Conservation (phyloP, 2,329 filamentous ascomycete genomes). For the Scleromitrula shiraiana region DNA sequence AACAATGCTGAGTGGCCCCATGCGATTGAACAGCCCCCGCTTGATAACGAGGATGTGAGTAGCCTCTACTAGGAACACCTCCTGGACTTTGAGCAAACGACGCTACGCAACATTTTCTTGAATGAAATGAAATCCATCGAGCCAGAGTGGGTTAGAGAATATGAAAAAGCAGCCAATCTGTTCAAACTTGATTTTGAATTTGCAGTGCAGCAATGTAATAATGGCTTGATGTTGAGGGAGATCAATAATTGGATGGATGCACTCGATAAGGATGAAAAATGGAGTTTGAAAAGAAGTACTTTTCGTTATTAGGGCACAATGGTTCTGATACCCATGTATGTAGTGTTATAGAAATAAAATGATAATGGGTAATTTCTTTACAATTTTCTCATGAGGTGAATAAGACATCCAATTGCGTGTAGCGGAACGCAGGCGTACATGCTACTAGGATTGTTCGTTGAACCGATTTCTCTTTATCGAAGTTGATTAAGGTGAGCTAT, state of each 20-base stretch:
- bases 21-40: slow-evolving; percentile 11
- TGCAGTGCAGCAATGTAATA: slow-evolving; percentile 17
- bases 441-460: too few relatives aligned
- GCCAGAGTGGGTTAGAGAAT: slow-evolving; percentile 15
- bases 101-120: slow-evolving; percentile 30
- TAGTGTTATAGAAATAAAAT: too few relatives aligned
- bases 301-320: too few relatives aligned
- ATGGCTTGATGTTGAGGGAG: background rate
- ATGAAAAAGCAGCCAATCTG: slow-evolving; percentile 18
- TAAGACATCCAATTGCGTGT: too few relatives aligned
- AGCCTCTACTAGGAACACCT: slow-evolving; percentile 35
- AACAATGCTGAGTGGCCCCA: slow-evolving; percentile 5
- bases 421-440: too few relatives aligned
- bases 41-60: slow-evolving; percentile 35
- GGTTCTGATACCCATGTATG: too few relatives aligned
- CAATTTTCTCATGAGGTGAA: too few relatives aligned
- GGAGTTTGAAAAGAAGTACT: slow-evolving; percentile 9
- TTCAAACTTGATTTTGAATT: slow-evolving; percentile 30
- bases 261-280: slow-evolving; percentile 1
- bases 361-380: too few relatives aligned
- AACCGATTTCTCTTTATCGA: too few relatives aligned
- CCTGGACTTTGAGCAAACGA: slow-evolving; percentile 35
- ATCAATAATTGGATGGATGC: slow-evolving; percentile 11
- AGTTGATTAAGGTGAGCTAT: too few relatives aligned
- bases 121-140: slow-evolving; percentile 25